Base-by-base conservation (phyloP, 345 rosid genomes). In the Salix dunnii region DNA sequence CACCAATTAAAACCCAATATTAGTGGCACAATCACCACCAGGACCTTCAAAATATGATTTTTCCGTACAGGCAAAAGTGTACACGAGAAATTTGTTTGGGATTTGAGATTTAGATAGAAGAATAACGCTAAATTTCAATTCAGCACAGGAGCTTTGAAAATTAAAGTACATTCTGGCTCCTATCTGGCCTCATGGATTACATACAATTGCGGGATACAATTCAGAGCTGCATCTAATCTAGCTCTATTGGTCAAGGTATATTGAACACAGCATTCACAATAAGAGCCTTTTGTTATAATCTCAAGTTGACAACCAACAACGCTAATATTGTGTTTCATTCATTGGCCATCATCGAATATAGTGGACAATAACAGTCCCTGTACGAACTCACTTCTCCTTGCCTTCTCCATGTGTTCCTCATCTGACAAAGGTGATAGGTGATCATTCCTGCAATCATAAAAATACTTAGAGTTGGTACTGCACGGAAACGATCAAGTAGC, bases 291-390 rank as follows among this genome's bases (percentile, higher is more conserved):
- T 35, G 25, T 18, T 66, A 18, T 28, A 30, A 73, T 55, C 76
- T 65, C 55, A 53, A 40, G 46, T 60, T 43, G 53, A 67, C 67
- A 53, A 69, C 36, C 70, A 75, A 68, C 42, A 75, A 27, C 11
- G 48, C 60, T 35, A 10, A 64, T 51, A 62, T 28, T 16, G n/a
- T 30, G 21, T 62, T 51, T 70, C 80, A 68, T 60, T 87, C 88
- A 91, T 53, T 79, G 86, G 79, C 69, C 77, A 14, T 84, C 79
- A 67, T 77, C 78, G 25, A 90, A 75, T 79, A 93, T 82, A 74
- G 91, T 86, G 68, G 97, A 91, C 60, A 85, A 78, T 67, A 90
- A 72, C 28, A 93, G 74, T 76, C 87, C 91, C 86, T 86, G 94
- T 81, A 90, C 90, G 86, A 87, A 93, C 73, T 85, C 83, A 67